Conservation (phyloP, 2,329 filamentous ascomycete species). For the Fusarium sp. region DNA sequence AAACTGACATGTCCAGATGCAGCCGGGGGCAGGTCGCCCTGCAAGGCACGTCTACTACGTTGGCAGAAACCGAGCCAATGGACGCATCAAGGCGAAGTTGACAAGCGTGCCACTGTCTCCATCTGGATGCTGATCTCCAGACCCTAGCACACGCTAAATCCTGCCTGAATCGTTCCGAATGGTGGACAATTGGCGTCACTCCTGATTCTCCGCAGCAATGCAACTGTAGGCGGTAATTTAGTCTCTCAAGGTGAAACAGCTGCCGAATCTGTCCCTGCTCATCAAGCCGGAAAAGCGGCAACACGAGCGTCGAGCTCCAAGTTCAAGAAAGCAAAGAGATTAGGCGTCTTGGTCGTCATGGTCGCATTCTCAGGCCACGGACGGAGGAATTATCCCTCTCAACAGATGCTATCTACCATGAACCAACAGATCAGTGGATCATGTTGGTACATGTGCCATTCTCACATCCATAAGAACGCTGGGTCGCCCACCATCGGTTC, state of each 20-base stretch:
- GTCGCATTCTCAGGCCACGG: not conserved
- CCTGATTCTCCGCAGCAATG: slow-evolving; percentile 1
- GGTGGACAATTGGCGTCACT: slow-evolving; percentile 19
- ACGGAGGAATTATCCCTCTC: not conserved
- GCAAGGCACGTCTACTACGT: not conserved
- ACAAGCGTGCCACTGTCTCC: not conserved
- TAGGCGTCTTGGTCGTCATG: slow-evolving; percentile 5
- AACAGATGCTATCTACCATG: not conserved
- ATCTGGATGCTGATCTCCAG: not conserved
- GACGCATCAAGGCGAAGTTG: not conserved
- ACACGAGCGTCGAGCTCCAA: slow-evolving; percentile 7
- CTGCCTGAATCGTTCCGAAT: not conserved
- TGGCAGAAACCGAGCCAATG: not conserved
- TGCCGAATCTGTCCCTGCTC: not conserved
- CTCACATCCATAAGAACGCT: slow-evolving; percentile 6
- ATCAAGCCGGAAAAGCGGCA: not conserved
- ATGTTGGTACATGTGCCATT: not conserved
- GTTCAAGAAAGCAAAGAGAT: not conserved
- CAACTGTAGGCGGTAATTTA: slow-evolving; percentile 20
- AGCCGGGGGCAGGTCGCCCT: not conserved
- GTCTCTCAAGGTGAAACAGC: slow-evolving; percentile 7
- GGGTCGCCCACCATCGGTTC: slow-evolving; percentile 1
- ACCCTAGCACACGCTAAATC: not conserved
- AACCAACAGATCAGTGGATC: slow-evolving; percentile 7
- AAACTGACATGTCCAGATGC: not conserved